phyloP scores from a whole-genome alignment of 371 early-diverging fungal genomes.

The Circinella umbellata region DNA sequence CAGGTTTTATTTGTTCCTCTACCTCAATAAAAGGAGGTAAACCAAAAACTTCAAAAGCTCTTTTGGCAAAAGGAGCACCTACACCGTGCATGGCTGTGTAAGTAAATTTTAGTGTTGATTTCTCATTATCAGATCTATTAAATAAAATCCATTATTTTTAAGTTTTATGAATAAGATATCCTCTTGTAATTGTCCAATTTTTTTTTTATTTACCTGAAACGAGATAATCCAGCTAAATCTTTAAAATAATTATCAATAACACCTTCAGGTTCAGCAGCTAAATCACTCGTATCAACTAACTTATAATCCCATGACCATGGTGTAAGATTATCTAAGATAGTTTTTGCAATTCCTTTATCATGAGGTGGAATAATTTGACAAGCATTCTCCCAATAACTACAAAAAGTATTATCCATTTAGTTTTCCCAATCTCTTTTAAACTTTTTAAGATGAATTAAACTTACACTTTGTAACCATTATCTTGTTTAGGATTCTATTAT shows the following conservation, averaged over 20 bases:
- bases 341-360: conserved; percentile 81
- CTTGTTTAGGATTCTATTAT: conserved; percentile 87
- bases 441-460: background rate
- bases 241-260: conserved; percentile 77
- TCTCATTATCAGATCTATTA: conserved; percentile 42
- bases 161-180: background rate
- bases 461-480: conserved; percentile 98
- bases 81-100: conserved; percentile 99
- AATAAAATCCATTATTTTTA: conserved; percentile 19
- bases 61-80: conserved; percentile 77
- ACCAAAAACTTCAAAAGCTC: conserved; percentile 72
- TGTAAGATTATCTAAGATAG: conserved; percentile 71
- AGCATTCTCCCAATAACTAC: conserved; percentile 82
- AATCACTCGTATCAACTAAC: conserved; percentile 52
- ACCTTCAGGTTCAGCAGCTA: conserved; percentile 58
- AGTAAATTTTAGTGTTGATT: conserved; percentile 67
- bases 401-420: background rate
- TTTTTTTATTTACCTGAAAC: conserved; percentile 21
- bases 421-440: no score
- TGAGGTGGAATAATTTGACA: conserved; percentile 94
- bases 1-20: conserved; percentile 75
- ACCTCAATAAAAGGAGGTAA: conserved; percentile 70
- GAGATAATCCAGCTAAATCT: conserved; percentile 54
- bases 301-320: conserved; percentile 84
- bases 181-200: background rate